Conservation (phyloP, 2,329 filamentous ascomycete species). For the Tolypocladium pustulatum region DNA sequence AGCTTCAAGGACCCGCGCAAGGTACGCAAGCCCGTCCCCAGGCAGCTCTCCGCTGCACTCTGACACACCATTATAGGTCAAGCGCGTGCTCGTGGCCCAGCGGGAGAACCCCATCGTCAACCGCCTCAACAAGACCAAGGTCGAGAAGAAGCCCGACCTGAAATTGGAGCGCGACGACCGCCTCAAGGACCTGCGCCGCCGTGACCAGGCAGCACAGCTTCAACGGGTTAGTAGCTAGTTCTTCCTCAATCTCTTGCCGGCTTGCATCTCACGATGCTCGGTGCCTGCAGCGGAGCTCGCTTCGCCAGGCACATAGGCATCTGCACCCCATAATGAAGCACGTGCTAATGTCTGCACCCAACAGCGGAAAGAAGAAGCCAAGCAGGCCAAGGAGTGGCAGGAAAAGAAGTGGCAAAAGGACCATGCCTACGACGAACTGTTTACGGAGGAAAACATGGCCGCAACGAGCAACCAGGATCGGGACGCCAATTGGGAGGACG, state of each 20-base stretch:
- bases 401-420: conserved; percentile 91
- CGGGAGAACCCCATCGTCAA: conserved; percentile 90
- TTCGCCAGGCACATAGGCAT: not conserved
- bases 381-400: conserved; percentile 66
- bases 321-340: not conserved
- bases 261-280: conserved; percentile 1
- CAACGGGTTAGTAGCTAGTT: conserved; percentile 40
- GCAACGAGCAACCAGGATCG: conserved; percentile 78
- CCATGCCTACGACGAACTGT: conserved; percentile 93
- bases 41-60: not conserved
- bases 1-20: conserved; percentile 83
- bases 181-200: conserved; percentile 58
- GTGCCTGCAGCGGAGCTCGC: not conserved
- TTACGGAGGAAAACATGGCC: conserved; percentile 72
- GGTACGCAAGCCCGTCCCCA: conserved; percentile 22
- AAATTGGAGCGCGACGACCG: conserved; percentile 71
- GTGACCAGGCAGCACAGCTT: conserved; percentile 53
- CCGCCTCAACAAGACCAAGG: conserved; percentile 92
- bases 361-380: conserved; percentile 67
- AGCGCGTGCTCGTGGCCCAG: conserved; percentile 66
- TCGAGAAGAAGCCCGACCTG: conserved; percentile 80
- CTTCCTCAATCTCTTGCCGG: not conserved
- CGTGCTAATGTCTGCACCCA: not conserved
- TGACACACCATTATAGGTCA: conserved; percentile 42
- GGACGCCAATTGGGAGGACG: conserved; percentile 67